These are phyloP conservation scores for Acer saccharum DNA, from an alignment of 345 rosid species.

Conservation along the genomic window DNA sequence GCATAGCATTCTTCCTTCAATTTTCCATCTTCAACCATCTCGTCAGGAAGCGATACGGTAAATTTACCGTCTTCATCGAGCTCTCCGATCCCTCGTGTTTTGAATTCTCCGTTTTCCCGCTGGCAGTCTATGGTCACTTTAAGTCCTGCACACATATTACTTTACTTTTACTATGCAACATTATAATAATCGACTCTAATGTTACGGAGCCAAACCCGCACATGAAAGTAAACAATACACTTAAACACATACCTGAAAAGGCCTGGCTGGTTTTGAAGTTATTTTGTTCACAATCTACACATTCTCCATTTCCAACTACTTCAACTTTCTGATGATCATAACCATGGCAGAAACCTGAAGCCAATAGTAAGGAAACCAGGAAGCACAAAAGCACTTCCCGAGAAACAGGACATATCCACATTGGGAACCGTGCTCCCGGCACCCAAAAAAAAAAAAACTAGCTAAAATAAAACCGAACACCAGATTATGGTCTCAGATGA, in stretches of 20 bases:
- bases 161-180: no score
- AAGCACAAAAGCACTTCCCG: background rate
- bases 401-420: background rate
- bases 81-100: constrained; percentile 54
- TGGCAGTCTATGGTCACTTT: constrained; percentile 73
- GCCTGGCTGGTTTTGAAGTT: constrained; percentile 31
- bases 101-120: constrained; percentile 49
- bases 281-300: constrained; percentile 37
- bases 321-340: constrained; percentile 8
- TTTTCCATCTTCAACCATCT: constrained; percentile 52
- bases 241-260: constrained; percentile 38
- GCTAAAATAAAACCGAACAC: background rate
- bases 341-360: background rate
- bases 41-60: constrained; percentile 50
- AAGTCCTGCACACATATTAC: constrained; percentile 47
- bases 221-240: background rate
- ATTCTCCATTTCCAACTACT: constrained; percentile 43
- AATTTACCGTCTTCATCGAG: constrained; percentile 70
- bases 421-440: background rate
- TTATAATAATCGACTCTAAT: no score
- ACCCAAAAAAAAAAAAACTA: background rate
- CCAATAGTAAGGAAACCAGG: background rate
- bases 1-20: constrained; percentile 82
- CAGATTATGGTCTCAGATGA: no score
- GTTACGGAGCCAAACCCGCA: no score